Percentiles rank a stretch among this genome's conserved stretches.
phyloP scores from a whole-genome alignment of 352 stramenopile genomes.

The Globisporangium cystogenes region DNA sequence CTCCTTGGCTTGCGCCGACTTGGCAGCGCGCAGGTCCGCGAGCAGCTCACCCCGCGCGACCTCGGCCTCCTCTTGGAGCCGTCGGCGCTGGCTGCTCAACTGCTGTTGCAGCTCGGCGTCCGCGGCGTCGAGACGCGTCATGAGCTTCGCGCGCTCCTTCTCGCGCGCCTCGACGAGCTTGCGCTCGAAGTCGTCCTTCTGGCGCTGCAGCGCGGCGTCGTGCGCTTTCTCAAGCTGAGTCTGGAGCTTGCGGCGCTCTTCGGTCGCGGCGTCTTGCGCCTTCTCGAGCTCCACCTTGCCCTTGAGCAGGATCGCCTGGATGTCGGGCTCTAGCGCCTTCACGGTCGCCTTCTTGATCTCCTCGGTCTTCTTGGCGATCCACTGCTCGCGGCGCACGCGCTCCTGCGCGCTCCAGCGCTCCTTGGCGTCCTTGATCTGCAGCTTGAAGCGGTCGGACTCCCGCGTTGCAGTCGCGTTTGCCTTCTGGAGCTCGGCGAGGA shows the following conservation, averaged over 20 bases:
- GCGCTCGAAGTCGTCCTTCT: conserved; percentile 68
- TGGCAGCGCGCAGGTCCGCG: conserved; percentile 39
- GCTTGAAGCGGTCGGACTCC: conserved; percentile 58
- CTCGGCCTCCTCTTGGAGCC: conserved; percentile 69
- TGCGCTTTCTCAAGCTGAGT: conserved; percentile 55
- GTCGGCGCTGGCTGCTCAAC: conserved; percentile 55
- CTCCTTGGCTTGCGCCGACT: conserved; percentile 47
- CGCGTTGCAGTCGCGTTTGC: conserved; percentile 25
- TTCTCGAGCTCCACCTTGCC: conserved; percentile 69
- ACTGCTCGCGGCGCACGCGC: conserved; percentile 66
- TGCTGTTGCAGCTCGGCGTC: conserved; percentile 79
- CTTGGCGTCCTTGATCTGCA: conserved; percentile 76
- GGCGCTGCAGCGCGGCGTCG: conserved; percentile 35
- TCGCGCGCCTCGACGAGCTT: conserved; percentile 67
- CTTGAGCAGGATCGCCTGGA: conserved; percentile 74
- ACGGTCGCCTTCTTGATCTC: conserved; percentile 85
- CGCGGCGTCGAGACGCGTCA: conserved; percentile 62
- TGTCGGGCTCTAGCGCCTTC: conserved; percentile 69
- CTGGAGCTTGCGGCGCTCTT: conserved; percentile 55
- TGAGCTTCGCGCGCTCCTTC: conserved; percentile 70
- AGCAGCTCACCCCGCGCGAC: conserved; percentile 49
- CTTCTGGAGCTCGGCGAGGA: conserved; percentile 67
- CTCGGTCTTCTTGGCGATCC: conserved; percentile 79
- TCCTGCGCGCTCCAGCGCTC: conserved; percentile 66
- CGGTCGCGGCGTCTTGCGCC: conserved; percentile 38